Conservation (phyloP, 345 rosid genomes). For the Ceriops decandra region DNA sequence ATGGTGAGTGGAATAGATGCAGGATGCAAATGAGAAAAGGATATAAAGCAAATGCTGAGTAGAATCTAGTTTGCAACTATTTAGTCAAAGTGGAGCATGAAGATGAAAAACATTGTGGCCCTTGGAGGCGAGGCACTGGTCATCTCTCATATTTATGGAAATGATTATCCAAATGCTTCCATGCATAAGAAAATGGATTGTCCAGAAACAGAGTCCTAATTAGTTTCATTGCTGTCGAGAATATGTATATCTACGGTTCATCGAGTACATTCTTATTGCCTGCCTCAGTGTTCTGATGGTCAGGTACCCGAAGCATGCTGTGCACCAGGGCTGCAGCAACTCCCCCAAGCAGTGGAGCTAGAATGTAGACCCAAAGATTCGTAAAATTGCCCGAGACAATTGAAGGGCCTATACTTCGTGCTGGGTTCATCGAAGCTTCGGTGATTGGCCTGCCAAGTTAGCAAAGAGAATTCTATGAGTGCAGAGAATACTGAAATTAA, state of each 20-base stretch:
- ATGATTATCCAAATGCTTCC: not conserved
- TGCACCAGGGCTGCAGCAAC: slow-evolving; percentile 31
- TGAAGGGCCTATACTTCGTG: slow-evolving; percentile 52
- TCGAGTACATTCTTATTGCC: not conserved
- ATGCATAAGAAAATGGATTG: not conserved
- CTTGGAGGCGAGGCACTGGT: not conserved
- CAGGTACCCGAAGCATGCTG: slow-evolving; percentile 27
- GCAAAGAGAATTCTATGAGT: too few relatives aligned
- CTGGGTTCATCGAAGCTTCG: too few relatives aligned
- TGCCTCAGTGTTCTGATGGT: slow-evolving; percentile 24
- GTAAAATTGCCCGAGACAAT: slow-evolving; percentile 38
- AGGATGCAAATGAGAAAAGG: not conserved
- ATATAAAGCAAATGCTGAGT: not conserved
- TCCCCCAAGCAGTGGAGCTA: slow-evolving; percentile 45
- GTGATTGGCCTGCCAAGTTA: too few relatives aligned
- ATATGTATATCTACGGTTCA: slow-evolving; percentile 5
- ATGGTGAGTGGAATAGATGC: not conserved
- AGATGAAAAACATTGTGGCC: not conserved
- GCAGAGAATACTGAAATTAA: too few relatives aligned
- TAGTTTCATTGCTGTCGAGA: not conserved
- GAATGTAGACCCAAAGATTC: slow-evolving; percentile 42
- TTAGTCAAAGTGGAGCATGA: not conserved
- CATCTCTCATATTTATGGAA: not conserved
- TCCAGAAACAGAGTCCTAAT: not conserved
- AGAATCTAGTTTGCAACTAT: not conserved